phyloP scores from a whole-genome alignment of 1,139 yeast genomes.

The Saccharomyces hybrid region DNA sequence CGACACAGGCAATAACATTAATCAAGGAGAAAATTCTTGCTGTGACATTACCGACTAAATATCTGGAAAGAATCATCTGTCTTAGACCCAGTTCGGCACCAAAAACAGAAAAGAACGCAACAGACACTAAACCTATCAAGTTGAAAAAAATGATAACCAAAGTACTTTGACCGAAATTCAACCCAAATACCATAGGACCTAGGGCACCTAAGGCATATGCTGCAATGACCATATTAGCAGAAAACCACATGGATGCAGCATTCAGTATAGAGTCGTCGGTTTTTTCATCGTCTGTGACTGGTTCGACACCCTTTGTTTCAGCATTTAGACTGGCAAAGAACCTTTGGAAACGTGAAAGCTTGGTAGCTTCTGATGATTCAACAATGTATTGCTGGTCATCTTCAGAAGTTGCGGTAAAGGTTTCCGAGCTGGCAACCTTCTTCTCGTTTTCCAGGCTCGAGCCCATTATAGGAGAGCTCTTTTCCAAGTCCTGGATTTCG shows the following conservation, averaged over 20 bases:
- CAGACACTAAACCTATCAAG: slow-evolving; percentile 63
- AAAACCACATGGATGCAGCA: slow-evolving; percentile 86
- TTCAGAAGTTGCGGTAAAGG: neutral
- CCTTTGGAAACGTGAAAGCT: slow-evolving; percentile 28
- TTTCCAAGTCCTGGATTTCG: neutral
- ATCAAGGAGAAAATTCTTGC: slow-evolving; percentile 70
- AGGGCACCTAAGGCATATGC: slow-evolving; percentile 75
- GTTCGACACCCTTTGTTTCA: slow-evolving; percentile 42
- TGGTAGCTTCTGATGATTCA: slow-evolving; percentile 12
- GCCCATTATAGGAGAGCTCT: neutral
- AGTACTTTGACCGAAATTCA: slow-evolving; percentile 62
- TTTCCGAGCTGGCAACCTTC: neutral
- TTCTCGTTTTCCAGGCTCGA: neutral
- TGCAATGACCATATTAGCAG: slow-evolving; percentile 83
- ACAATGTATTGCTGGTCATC: slow-evolving; percentile 1
- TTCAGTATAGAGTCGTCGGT: slow-evolving; percentile 50
- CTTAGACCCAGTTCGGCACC: slow-evolving; percentile 83
- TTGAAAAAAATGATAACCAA: slow-evolving; percentile 63
- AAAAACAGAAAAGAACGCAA: slow-evolving; percentile 72
- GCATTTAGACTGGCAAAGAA: slow-evolving; percentile 36
- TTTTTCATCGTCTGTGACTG: slow-evolving; percentile 39
- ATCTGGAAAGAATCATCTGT: slow-evolving; percentile 77
- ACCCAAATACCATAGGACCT: slow-evolving; percentile 45
- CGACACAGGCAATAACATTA: slow-evolving; percentile 79
- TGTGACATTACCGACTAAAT: slow-evolving; percentile 64